phyloP scores from a whole-genome alignment of 352 stramenopile species.

The Globisporangium mamillatum region DNA sequence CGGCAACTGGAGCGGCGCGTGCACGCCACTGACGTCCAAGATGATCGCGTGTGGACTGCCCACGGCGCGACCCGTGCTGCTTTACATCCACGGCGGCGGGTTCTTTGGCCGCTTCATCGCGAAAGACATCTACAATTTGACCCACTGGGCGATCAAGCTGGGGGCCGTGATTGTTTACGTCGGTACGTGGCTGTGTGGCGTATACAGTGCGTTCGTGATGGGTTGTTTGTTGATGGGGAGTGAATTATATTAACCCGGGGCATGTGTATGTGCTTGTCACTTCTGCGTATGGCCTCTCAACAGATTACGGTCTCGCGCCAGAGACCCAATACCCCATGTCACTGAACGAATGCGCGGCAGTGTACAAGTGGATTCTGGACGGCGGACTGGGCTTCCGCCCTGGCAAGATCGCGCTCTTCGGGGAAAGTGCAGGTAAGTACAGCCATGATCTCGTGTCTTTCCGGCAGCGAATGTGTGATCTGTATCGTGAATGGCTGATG shows the following conservation, averaged over 20 bases:
- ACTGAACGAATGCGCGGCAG: conserved; percentile 71
- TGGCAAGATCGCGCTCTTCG: conserved; percentile 71
- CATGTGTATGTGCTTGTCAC: conserved; percentile 7
- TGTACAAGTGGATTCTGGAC: conserved; percentile 85
- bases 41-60: conserved; percentile 78
- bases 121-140: conserved; percentile 80
- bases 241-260: background rate
- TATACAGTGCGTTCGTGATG: background rate
- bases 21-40: conserved; percentile 40
- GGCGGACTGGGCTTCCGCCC: conserved; percentile 73
- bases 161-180: conserved; percentile 87
- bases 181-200: conserved; percentile 31
- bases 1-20: conserved; percentile 69
- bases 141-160: conserved; percentile 59
- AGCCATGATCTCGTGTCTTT: background rate
- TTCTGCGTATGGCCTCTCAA: background rate
- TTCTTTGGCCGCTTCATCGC: conserved; percentile 89
- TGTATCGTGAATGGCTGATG: background rate
- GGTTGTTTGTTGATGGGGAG: background rate
- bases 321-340: conserved; percentile 81
- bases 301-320: conserved; percentile 81
- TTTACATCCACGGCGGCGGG: conserved; percentile 86
- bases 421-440: conserved; percentile 54
- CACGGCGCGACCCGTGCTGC: conserved; percentile 58
- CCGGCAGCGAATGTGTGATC: background rate